Percentiles rank a stretch among this genome's conserved stretches.
These are phyloP conservation scores for Multifurca ochricompacta DNA, from an alignment of 768 basidiomycete species.

Conservation along the genomic window DNA sequence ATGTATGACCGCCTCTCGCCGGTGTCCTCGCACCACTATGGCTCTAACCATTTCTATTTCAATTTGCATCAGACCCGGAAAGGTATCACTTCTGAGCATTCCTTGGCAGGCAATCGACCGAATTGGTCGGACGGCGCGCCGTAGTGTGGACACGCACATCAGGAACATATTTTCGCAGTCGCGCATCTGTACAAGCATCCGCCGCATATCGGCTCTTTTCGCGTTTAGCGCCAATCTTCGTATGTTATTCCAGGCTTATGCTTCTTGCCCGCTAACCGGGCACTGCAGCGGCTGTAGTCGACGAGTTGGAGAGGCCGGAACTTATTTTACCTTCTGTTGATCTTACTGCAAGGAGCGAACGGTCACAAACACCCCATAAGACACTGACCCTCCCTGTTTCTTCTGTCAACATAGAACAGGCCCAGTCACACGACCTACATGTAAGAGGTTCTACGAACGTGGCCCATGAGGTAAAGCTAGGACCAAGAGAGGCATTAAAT, in stretches of 20 bases:
- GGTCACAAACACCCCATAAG: background rate
- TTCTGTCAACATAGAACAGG: background rate
- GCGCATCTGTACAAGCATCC: constrained; percentile 55
- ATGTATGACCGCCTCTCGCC: background rate
- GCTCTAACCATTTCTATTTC: background rate
- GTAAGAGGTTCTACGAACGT: background rate
- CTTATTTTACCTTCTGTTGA: constrained; percentile 27
- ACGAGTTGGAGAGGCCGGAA: constrained; percentile 38
- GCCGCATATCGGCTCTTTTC: constrained; percentile 64
- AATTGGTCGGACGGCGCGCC: constrained; percentile 58
- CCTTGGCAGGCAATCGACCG: constrained; percentile 57
- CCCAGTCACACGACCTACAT: background rate
- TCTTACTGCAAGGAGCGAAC: background rate
- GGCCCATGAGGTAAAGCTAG: background rate
- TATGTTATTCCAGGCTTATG: constrained; percentile 31
- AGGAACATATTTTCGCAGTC: constrained; percentile 65
- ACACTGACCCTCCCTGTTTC: background rate
- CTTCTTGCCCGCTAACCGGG: background rate
- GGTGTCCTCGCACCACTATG: background rate
- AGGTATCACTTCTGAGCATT: background rate
- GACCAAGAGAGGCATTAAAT: background rate
- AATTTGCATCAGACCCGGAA: background rate
- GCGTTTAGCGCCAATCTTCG: constrained; percentile 60
- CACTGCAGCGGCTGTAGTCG: constrained; percentile 42
- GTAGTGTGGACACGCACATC: constrained; percentile 62